Evolutionary conservation across 2,329 filamentous ascomycete genomes (phyloP), one percentile per base, ranked within the genome.

Genomic region (Gremmenia infestans): DNA sequence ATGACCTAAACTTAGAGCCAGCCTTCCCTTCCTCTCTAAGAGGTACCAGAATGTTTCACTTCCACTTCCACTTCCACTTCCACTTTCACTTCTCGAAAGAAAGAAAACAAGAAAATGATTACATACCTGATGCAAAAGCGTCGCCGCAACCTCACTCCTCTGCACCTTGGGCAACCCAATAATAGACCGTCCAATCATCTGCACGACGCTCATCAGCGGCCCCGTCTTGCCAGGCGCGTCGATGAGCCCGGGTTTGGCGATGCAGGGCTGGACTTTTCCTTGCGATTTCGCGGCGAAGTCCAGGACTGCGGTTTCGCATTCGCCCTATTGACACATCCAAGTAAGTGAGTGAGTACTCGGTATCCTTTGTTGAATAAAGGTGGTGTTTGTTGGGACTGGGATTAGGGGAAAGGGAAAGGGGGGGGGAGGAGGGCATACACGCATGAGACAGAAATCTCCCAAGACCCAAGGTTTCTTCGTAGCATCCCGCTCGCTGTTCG

Each of bases 201-300:
- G 25, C 25, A 25, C 25, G 1, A 25, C 25, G 5, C 25, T 25
- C 25, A 25, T 25, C 25, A 25, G 5, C 37, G 37, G 37, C 22
- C 58, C 37, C 37, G 37, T 14, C n/a, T 40, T 59, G 2, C 69
- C 68, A 1, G 68, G 65, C 11, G 60, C 63, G 12, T 62, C 68
- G 52, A 81, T 74, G 12, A 76, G 55, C 0, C 77, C 77, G 0
- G 76, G 71, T 53, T 75, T 78, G 6, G 69, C 72, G 1, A 76
- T 63, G n/a, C 66, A 65, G 0, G 66, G 69, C 53, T 78, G 72
- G 22, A 78, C 57, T 23, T 50, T 62, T 2, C 70, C 72, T 2
- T 69, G 60, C 15, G 73, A 69, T 9, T 75, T 61, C n/a, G 70
- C 62, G 2, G 74, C 74, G 19, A 72, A 73, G 1, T 69, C 69